These are phyloP conservation scores for Boletus mariae DNA, from an alignment of 1,284 basidiomycete species.

Conservation along the genomic window DNA sequence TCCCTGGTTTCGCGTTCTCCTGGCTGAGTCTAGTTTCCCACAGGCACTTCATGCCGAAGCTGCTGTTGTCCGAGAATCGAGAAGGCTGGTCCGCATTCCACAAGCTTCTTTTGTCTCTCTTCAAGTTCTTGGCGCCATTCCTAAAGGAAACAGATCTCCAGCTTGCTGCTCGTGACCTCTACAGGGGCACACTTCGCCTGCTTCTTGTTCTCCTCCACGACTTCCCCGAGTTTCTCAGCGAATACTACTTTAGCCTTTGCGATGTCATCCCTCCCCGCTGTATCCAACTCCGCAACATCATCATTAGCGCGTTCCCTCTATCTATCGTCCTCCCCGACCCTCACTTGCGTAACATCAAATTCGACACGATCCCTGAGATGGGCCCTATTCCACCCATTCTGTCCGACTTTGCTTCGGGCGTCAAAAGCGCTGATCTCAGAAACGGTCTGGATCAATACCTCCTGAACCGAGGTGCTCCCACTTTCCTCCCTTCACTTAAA, in stretches of 20 bases:
- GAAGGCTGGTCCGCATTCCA: conserved; percentile 98
- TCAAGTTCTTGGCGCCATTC: conserved; percentile 94
- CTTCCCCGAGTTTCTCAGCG: conserved; percentile 97
- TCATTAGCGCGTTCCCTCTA: conserved; percentile 96
- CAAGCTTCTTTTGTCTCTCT: conserved; percentile 86
- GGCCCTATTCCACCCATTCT: conserved; percentile 85
- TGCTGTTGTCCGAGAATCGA: conserved; percentile 79
- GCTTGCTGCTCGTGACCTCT: conserved; percentile 83
- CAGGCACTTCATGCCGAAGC: conserved; percentile 95
- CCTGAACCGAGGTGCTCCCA: conserved; percentile 60
- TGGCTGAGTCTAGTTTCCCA: conserved; percentile 98
- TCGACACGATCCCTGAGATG: conserved; percentile 81
- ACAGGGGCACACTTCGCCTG: conserved; percentile 89
- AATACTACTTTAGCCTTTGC: conserved; percentile 94
- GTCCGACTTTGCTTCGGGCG: conserved; percentile 82
- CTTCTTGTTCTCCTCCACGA: conserved; percentile 95
- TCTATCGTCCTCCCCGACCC: conserved; percentile 85
- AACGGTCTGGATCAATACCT: conserved; percentile 81
- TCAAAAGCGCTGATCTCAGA: conserved; percentile 79
- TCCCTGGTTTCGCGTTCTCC: conserved; percentile 97
- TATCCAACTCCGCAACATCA: conserved; percentile 95
- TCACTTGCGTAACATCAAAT: conserved; percentile 66
- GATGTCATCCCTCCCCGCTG: conserved; percentile 91
- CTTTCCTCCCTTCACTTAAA: conserved; percentile 78
- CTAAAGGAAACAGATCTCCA: conserved; percentile 80